phyloP scores from a whole-genome alignment of 192 early-diverging fungal species.

The Mortierella claussenii region DNA sequence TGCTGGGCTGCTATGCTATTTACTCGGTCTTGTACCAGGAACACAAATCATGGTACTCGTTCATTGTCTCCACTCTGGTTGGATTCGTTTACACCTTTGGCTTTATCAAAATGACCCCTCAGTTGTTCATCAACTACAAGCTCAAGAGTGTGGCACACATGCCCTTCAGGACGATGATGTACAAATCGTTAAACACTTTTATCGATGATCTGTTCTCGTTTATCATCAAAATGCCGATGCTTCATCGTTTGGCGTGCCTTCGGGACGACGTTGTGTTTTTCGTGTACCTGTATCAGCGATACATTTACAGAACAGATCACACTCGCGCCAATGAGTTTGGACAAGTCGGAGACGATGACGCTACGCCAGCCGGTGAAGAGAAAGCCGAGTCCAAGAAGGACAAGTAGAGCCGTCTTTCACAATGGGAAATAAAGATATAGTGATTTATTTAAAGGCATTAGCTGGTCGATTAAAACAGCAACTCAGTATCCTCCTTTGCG shows the following conservation, averaged over 20 bases:
- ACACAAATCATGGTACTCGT: slow-evolving; percentile 95
- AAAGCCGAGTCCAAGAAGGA: slow-evolving; percentile 49
- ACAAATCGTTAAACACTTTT: slow-evolving; percentile 80
- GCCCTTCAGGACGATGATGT: slow-evolving; percentile 94
- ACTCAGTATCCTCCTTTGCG: too few relatives aligned
- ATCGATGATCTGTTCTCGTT: slow-evolving; percentile 94
- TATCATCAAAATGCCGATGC: slow-evolving; percentile 93
- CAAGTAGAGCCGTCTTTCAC: slow-evolving; percentile 41
- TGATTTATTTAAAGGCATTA: slow-evolving; percentile 13
- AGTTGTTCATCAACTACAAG: slow-evolving; percentile 94
- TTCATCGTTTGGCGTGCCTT: slow-evolving; percentile 86
- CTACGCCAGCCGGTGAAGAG: slow-evolving; percentile 14
- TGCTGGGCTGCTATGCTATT: slow-evolving; percentile 80
- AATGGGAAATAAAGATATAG: not conserved
- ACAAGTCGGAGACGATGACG: slow-evolving; percentile 65
- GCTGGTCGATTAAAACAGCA: too few relatives aligned
- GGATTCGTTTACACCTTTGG: slow-evolving; percentile 94
- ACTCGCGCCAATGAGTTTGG: slow-evolving; percentile 92
- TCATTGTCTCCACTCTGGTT: slow-evolving; percentile 82
- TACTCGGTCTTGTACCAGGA: slow-evolving; percentile 86
- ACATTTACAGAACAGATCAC: slow-evolving; percentile 84
- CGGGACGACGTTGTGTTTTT: slow-evolving; percentile 91
- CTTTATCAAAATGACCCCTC: slow-evolving; percentile 86
- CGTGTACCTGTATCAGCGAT: slow-evolving; percentile 87
- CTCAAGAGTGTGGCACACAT: slow-evolving; percentile 88